phyloP scores from a whole-genome alignment of 2,329 filamentous ascomycete species.

The Talaromyces marneffei region DNA sequence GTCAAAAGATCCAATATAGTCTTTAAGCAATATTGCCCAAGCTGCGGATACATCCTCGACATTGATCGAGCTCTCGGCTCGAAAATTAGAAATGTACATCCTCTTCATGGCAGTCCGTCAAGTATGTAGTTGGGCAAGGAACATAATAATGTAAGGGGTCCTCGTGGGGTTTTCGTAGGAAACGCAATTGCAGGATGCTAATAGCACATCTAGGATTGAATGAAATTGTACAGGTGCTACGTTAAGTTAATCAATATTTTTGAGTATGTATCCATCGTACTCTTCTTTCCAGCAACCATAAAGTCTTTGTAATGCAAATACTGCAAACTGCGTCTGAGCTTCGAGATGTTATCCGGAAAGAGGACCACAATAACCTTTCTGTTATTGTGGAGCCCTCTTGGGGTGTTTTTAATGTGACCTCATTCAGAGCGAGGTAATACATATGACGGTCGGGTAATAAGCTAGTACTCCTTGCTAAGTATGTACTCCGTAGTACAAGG shows the following conservation, averaged over 20 bases:
- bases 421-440: too few relatives aligned
- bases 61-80: not conserved
- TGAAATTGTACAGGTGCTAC: too few relatives aligned
- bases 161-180: too few relatives aligned
- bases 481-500: too few relatives aligned
- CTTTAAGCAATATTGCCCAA: conserved; percentile 7
- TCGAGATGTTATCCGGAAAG: not conserved
- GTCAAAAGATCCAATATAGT: conserved; percentile 6
- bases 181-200: not conserved
- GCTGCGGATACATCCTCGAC: not conserved
- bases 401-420: too few relatives aligned
- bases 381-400: not conserved
- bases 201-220: not conserved
- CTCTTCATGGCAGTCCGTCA: not conserved
- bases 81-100: not conserved
- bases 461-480: too few relatives aligned
- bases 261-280: too few relatives aligned
- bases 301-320: not conserved
- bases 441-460: too few relatives aligned
- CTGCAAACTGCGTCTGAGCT: not conserved
- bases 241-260: too few relatives aligned
- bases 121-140: not conserved
- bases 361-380: too few relatives aligned
- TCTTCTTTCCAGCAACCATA: too few relatives aligned
- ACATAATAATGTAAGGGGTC: not conserved